These are phyloP conservation scores for Stephanodiscus triporus DNA, from an alignment of 108 stramenopile species.

Conservation along the genomic window DNA sequence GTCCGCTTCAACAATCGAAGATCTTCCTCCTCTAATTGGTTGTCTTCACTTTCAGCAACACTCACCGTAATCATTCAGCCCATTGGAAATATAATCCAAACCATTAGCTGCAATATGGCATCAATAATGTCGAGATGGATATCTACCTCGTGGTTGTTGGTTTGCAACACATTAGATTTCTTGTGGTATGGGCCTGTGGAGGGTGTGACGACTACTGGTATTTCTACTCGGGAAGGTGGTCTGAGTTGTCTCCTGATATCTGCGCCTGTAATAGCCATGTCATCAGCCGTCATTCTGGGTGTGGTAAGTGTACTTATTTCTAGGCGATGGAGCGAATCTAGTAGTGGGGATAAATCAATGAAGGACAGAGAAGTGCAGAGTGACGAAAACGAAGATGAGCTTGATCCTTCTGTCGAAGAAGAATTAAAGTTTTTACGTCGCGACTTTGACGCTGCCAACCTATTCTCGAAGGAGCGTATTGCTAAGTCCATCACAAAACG, in stretches of 20 bases:
- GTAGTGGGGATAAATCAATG: background rate
- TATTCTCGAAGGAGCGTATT: constrained; percentile 18
- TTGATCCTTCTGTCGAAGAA: constrained; percentile 26
- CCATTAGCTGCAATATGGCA: background rate
- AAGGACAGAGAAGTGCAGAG: background rate
- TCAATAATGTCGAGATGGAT: constrained; percentile 16
- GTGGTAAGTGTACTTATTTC: background rate
- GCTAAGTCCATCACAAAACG: constrained; percentile 16
- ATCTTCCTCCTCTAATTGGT: background rate
- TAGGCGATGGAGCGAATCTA: background rate
- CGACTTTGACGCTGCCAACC: constrained; percentile 36
- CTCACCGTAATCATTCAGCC: constrained; percentile 10
- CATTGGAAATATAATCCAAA: constrained; percentile 20
- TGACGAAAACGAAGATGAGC: constrained; percentile 20
- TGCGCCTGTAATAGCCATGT: background rate
- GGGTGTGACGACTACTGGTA: constrained; percentile 35
- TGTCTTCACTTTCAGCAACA: background rate
- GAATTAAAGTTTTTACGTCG: constrained; percentile 36
- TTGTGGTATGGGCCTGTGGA: constrained; percentile 35
- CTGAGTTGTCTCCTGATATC: constrained; percentile 11
- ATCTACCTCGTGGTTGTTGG: constrained; percentile 8
- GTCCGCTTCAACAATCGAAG: constrained; percentile 7
- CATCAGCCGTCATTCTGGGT: constrained; percentile 1
- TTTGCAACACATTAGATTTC: constrained; percentile 17
- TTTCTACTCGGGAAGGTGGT: constrained; percentile 12